A percentile compares a stretch with the other conserved stretches of the same genome.
These are phyloP conservation scores for Holtermannia corniformis DNA, from an alignment of 768 basidiomycete species.

Conservation along the genomic window DNA sequence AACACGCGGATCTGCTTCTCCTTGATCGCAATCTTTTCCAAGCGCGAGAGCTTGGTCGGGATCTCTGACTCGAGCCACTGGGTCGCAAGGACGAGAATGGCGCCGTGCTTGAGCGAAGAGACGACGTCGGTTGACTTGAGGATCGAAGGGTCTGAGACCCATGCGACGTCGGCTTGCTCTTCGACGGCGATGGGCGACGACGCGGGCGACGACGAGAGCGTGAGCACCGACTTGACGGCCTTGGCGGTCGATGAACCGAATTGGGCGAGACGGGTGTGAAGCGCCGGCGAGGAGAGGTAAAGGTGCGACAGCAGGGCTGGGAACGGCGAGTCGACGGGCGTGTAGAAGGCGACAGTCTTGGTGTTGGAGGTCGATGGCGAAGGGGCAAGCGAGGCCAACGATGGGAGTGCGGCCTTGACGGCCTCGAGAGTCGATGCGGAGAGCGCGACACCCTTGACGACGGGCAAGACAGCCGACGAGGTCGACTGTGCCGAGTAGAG, in stretches of 20 bases:
- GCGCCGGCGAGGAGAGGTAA: constrained; percentile 44
- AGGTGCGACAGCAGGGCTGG: constrained; percentile 45
- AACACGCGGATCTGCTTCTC: constrained; percentile 47
- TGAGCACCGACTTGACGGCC: constrained; percentile 40
- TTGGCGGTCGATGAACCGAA: constrained; percentile 39
- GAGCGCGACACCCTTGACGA: constrained; percentile 23
- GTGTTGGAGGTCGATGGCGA: constrained; percentile 12
- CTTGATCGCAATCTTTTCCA: constrained; percentile 47
- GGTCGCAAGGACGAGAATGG: constrained; percentile 58
- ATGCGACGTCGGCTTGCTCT: constrained; percentile 52
- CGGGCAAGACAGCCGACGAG: constrained; percentile 19
- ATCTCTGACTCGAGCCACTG: constrained; percentile 75
- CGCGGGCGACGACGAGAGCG: constrained; percentile 36
- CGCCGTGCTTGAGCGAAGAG: constrained; percentile 55
- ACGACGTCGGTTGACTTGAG: constrained; percentile 70
- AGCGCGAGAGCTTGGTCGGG: constrained; percentile 53
- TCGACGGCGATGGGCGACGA: constrained; percentile 44
- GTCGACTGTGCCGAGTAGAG: constrained; percentile 33
- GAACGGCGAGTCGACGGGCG: constrained; percentile 52
- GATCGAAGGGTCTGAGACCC: constrained; percentile 64
- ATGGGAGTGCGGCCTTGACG: not conserved
- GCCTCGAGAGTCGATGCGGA: constrained; percentile 7
- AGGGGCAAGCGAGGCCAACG: not conserved
- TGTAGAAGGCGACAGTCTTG: constrained; percentile 56
- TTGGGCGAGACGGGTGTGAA: constrained; percentile 40